Base-by-base conservation (phyloP, 2,329 filamentous ascomycete species). In the Incumbomyces lentus region DNA sequence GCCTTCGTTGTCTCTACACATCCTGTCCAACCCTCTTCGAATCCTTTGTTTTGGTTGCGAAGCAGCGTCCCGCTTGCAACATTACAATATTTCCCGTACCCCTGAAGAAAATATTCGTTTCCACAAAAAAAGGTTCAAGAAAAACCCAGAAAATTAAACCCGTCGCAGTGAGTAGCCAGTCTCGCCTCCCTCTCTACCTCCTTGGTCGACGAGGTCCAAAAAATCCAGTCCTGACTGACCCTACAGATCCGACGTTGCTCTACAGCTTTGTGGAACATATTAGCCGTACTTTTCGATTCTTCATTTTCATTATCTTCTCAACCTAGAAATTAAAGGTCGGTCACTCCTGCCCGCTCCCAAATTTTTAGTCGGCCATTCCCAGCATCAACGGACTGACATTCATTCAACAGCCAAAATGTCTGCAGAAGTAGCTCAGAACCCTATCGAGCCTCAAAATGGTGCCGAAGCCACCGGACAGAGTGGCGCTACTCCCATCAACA, bases 351-450 rank as follows among this genome's bases (percentile, higher is more conserved):
- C 19, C n/a, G 35, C 22, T 12, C 7, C 16, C 13, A 46, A 49
- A 7, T 22, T 26, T 22, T 26, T n/a, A 44, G 12, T 14, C 8
- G 8, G 33, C 41, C 42, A 32, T 31, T 17, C 10, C 17, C 47
- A 44, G 45, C 18, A 44, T 49, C 40, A 48, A 43, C 22, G 53
- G 57, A 62, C 75, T 69, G 68, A 83, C 84, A 78, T 73, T 78
- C n/a, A n/a, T n/a, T 71, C 74, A 64, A 68, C 75, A 68, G 68
- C 72, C 65, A 83, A 85, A 61, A 84, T 87, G 82, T 84, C 88
- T 68, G 78, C 81, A 72, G 74, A 79, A 69, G 85, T 92, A 64
- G 82, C 84, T 61, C 73, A 76, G 69, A 86, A 77, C 66, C 74
- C 86, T 65, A 80, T 84, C 64, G 81, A 82, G 62, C 79, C 79